phyloP scores from a whole-genome alignment of 1,139 yeast genomes.

The Saccharomyces pastorianus region DNA sequence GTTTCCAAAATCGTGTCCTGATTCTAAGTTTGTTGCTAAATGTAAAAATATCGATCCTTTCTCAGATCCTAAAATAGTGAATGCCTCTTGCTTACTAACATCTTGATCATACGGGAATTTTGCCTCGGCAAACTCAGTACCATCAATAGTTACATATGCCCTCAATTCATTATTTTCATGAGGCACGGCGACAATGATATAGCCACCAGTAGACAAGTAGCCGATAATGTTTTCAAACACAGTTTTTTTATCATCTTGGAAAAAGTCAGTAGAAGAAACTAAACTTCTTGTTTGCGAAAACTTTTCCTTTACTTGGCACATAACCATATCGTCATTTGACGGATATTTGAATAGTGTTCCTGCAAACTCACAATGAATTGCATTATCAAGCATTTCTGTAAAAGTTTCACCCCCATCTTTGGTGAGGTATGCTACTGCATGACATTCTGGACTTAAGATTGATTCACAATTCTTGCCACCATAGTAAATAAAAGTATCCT shows the following conservation, averaged over 20 bases:
- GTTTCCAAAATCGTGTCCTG: conserved; percentile 61
- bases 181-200: conserved; percentile 59
- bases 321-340: conserved; percentile 45
- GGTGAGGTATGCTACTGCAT: conserved; percentile 51
- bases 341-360: conserved; percentile 41
- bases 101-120: conserved; percentile 62
- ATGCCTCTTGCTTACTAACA: conserved; percentile 58
- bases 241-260: conserved; percentile 34
- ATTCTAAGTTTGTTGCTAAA: conserved; percentile 54
- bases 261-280: conserved; percentile 48
- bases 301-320: conserved; percentile 44
- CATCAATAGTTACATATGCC: conserved; percentile 77
- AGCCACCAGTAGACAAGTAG: conserved; percentile 57
- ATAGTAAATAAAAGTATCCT: conserved; percentile 59
- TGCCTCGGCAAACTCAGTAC: conserved; percentile 70
- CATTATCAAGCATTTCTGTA: conserved; percentile 43
- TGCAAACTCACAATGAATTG: conserved; percentile 58
- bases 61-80: conserved; percentile 72
- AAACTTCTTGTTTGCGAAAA: conserved; percentile 34
- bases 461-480: conserved; percentile 54
- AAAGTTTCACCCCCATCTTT: conserved; percentile 58
- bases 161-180: conserved; percentile 38
- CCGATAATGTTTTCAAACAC: conserved; percentile 53
- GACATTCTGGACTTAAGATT: conserved; percentile 41
- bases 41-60: conserved; percentile 75